These are phyloP conservation scores for Sporothrix inflata DNA, from an alignment of 2,329 filamentous ascomycete genomes.

Conservation along the genomic window DNA sequence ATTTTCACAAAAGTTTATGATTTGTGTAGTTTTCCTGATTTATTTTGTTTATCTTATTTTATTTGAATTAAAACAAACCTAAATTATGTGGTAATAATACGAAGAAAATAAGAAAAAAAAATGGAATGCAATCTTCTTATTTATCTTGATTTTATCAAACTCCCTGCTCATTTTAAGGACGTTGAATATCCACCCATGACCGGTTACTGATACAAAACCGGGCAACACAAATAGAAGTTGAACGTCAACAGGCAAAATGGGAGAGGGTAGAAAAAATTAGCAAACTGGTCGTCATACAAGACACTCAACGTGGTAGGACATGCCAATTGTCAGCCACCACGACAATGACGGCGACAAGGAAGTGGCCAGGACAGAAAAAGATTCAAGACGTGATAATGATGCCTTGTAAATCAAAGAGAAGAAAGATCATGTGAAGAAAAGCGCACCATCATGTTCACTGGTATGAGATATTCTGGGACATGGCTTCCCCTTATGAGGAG, in stretches of 20 bases:
- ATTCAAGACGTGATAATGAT: not conserved
- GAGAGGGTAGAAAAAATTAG: not conserved
- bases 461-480: too few species aligned
- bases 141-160: not conserved
- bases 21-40: too few species aligned
- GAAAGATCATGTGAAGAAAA: not conserved
- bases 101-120: too few species aligned
- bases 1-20: too few species aligned
- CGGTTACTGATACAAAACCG: not conserved
- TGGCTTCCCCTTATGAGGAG: not conserved
- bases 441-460: not conserved
- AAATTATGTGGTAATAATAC: too few species aligned
- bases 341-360: not conserved
- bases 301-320: not conserved
- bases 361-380: not conserved
- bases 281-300: conserved; percentile 7
- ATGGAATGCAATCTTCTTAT: too few species aligned
- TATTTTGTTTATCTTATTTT: too few species aligned
- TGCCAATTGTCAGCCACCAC: conserved; percentile 1
- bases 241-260: not conserved
- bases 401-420: not conserved
- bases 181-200: not conserved
- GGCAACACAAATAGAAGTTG: not conserved
- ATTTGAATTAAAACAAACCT: too few species aligned
- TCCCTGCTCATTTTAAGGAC: not conserved